These are phyloP conservation scores for Fraxinus floribunda DNA, from an alignment of 305 asterid genomes.

Conservation along the genomic window DNA sequence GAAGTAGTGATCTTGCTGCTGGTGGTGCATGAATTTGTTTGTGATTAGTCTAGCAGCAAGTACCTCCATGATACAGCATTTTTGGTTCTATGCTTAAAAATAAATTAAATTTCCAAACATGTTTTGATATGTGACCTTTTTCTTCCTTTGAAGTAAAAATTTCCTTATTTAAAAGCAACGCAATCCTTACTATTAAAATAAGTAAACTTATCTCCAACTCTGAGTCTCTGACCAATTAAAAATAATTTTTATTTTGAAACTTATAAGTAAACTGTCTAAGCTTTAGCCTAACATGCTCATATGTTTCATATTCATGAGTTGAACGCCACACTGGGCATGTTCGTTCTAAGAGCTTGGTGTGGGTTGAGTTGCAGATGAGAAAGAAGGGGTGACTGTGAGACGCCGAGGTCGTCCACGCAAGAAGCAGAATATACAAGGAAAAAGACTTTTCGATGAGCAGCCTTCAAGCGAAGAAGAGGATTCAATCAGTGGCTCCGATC, in stretches of 20 bases:
- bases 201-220: neutral
- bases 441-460: slow-evolving; percentile 64
- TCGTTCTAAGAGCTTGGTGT: slow-evolving; percentile 11
- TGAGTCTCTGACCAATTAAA: neutral
- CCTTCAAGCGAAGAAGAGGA: slow-evolving; percentile 82
- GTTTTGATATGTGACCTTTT: neutral
- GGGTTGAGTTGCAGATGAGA: slow-evolving; percentile 48
- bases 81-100: neutral
- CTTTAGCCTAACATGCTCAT: neutral
- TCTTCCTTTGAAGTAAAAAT: neutral
- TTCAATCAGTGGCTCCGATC: slow-evolving; percentile 77
- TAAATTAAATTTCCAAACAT: neutral
- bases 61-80: neutral
- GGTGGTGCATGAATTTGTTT: neutral
- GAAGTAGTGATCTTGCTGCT: neutral
- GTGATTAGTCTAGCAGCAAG: neutral
- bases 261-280: neutral
- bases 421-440: slow-evolving; percentile 58
- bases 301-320: neutral
- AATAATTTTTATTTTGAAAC: neutral
- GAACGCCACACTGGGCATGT: neutral
- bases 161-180: neutral
- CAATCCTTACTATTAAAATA: neutral
- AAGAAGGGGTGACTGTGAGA: slow-evolving; percentile 52
- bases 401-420: slow-evolving; percentile 85